Base-by-base conservation (phyloP, 148 eudicot species). In the Rhododendron kiyosumense region DNA sequence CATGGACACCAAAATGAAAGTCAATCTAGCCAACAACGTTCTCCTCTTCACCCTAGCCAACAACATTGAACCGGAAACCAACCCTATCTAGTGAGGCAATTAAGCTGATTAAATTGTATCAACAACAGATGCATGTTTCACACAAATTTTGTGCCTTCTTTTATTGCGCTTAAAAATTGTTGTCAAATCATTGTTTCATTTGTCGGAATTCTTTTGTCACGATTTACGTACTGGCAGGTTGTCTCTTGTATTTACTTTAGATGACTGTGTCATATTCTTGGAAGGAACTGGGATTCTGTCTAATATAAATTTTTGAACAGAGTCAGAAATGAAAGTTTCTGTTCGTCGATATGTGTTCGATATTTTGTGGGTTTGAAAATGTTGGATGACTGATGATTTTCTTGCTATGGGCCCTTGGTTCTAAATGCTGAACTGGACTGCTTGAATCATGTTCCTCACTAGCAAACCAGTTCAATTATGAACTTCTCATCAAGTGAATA, bases 171-270 rank as follows among this genome's bases (percentile, higher is more conserved):
- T 32, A 32, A 15, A 51, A 49, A 49, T 80, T 51, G n/a, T 12
- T 28, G 83, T 80, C 41, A 30, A 28, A 2, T 20, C 13, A 57
- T 81, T 20, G n/a, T 81, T 32, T 81, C 38, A 81, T 81, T 81
- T 81, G 20, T 54, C 32, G 45, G 28, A 81, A 81, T 81, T 81
- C 83, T 81, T 81, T 54, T 13, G 69, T 54, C 83, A 54, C 8
- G 20, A 81, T 28, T 81, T 81, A 6, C 57, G 46, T 81, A 18
- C 28, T 14, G 38, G 41, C 82, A 2, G 65, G 63, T 80, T 80
- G 63, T 65, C n/a, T 2, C n/a, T 28, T 28, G 65, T 80, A n/a
- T 14, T 51, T 43, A 78, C 24, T 2, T 78, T 51, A n/a, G 80
- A 79, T 49, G 59, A 49, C 14, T 1, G 57, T 79, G 82, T 79